Evolutionary conservation across 2,329 filamentous ascomycete genomes (phyloP), one percentile per base, ranked within the genome.

Genomic region (Mycogone perniciosa): DNA sequence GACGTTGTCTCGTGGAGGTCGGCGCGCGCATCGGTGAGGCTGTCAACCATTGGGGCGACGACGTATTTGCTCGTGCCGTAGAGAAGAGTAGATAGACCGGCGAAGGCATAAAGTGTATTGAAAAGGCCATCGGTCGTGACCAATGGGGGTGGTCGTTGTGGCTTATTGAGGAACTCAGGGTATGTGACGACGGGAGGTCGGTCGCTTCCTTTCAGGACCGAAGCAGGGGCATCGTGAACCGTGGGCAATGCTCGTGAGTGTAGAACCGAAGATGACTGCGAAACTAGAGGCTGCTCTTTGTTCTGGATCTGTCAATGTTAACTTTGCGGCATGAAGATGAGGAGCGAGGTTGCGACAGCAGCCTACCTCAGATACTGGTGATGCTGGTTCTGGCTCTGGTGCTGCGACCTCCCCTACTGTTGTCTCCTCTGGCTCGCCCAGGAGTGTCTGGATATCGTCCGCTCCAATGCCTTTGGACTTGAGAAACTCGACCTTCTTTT

Each of bases 401-500:
- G 20, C 30, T 29, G 27, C 31, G 29, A 9, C 6, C 10, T 35
- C 27, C 4, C n/a, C 11, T 39, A 7, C 33, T 26, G 34, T 10
- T 26, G 39, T 29, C 11, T 44, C 41, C 30, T 52, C 31, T 3
- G 27, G 53, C 48, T 67, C 62, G 4, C 56, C 63, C 11, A 96
- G 69, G 6, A 95, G 72, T 45, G 73, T 71, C 57, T 88, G 73
- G 54, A 95, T 88, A 54, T 92, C 82, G 31, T 77, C 74, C 4
- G 78, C 71, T 4, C 70, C 71, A 6, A 96, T 71, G 4, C 88
- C 88, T 66, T 96, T 96, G 46, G 80, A 81, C 61, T 84, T 77
- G 1, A 96, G 71, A 59, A 96, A 96, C 6, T 80, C 78, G 20
- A 79, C 73, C 71, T 95, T 95, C 67, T 82, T 84, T 50, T 88